Conservation (phyloP, 1,284 basidiomycete species). For the Ustilago bromivora region DNA sequence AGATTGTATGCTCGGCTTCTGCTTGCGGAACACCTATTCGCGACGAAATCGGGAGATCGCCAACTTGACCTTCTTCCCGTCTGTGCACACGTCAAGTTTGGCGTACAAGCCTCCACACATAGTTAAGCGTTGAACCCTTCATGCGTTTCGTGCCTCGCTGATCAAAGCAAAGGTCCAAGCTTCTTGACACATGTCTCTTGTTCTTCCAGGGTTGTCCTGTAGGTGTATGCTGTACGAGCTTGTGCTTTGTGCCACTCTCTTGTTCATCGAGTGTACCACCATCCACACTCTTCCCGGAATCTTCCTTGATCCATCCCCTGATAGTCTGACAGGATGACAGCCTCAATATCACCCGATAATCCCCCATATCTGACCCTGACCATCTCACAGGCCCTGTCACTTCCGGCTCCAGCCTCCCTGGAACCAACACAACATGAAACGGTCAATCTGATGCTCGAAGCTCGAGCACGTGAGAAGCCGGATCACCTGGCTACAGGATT, state of each 20-base stretch:
- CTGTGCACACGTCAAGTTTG: constrained; percentile 21
- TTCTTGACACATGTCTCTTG: constrained; percentile 15
- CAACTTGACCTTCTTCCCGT: neutral
- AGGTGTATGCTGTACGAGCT: neutral
- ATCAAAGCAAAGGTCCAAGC: constrained; percentile 35
- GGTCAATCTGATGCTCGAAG: constrained; percentile 68
- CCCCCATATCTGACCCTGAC: constrained; percentile 51
- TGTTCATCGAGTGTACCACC: neutral
- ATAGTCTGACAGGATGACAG: constrained; percentile 11
- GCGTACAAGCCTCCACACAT: constrained; percentile 23
- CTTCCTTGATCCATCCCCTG: neutral
- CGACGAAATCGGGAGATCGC: constrained; percentile 8
- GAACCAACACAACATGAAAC: constrained; percentile 67
- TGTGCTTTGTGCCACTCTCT: neutral
- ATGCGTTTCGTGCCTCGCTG: constrained; percentile 22
- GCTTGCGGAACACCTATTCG: neutral
- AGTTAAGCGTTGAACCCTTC: neutral
- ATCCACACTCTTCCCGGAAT: neutral
- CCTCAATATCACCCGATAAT: constrained; percentile 18
- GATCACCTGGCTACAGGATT: constrained; percentile 70
- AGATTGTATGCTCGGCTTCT: neutral
- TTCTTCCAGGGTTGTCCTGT: neutral
- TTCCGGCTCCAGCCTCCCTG: constrained; percentile 43
- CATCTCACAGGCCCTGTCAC: constrained; percentile 43
- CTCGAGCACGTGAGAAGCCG: constrained; percentile 64